Base-by-base conservation (phyloP, 441 rosid genomes). In the Croton laevigatus region DNA sequence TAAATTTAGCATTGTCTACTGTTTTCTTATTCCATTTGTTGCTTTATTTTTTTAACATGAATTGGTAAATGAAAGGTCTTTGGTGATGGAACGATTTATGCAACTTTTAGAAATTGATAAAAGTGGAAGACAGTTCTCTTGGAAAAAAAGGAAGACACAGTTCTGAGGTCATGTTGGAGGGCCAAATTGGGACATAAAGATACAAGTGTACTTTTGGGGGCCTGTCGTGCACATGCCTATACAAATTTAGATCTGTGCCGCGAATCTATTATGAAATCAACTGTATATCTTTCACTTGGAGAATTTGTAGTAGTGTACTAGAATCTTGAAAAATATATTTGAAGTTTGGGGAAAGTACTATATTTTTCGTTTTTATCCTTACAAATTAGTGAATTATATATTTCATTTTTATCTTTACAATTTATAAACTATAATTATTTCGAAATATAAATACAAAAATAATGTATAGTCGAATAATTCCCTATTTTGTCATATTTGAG, bases 1-100 rank as follows among this genome's bases (percentile, higher is more conserved):
- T 84, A 81, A 83, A 81, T 78, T 66, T 79, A 27, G 32, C 32
- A 72, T 66, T 40, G 32, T 67, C 66, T 58, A 53, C 42, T 62
- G 52, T 42, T 71, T 76, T 71, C 34, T 34, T 16, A 73, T 77
- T 80, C 65, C 75, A 80, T 83, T 83, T 71, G 82, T 83, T 78
- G 84, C 85, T 76, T 83, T 68, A 74, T 73, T 78, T 75, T 81
- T 76, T 74, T 69, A 72, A 66, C 58, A 58, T 23, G 64, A 22
- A 36, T 69, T 64, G 77, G 72, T 65, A 60, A 72, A 68, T 53
- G 23, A 54, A 59, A 51, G 19, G 68, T 60, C 32, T 57, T 54
- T 69, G 70, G 58, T 64, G 53, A 70, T 60, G 37, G 52, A 52
- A 66, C 71, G 42, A 48, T 60, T 49, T 64, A 46, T 72, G 61